Conservation (phyloP, 2,329 filamentous ascomycete species). For the Colletotrichum sp. region DNA sequence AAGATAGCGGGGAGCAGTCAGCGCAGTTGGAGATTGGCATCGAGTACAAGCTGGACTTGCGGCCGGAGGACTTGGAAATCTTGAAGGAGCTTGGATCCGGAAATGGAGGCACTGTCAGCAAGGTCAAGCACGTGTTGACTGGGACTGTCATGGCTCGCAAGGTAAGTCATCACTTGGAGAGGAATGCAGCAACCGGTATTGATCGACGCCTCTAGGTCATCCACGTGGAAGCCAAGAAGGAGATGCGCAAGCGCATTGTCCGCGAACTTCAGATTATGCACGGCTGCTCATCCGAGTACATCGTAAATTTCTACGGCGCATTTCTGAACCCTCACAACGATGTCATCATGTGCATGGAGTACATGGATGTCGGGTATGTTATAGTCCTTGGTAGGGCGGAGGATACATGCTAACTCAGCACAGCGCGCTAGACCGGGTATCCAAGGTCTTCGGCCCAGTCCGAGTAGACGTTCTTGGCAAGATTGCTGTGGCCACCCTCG, state of each 20-base stretch:
- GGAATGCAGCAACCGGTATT: not conserved
- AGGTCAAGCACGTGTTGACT: conserved; percentile 92
- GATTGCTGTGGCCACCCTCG: conserved; percentile 94
- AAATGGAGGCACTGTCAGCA: conserved; percentile 98
- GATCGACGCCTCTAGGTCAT: conserved; percentile 73
- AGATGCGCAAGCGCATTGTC: conserved; percentile 95
- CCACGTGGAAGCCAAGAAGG: conserved; percentile 96
- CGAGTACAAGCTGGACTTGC: conserved; percentile 92
- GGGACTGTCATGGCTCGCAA: conserved; percentile 98
- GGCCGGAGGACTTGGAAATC: conserved; percentile 89
- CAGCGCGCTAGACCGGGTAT: conserved; percentile 92
- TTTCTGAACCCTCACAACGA: conserved; percentile 97
- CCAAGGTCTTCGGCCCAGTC: conserved; percentile 91
- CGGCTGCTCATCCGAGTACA: conserved; percentile 94
- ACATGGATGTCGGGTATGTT: conserved; percentile 96
- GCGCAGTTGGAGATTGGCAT: conserved; percentile 90
- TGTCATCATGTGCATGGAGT: conserved; percentile 99
- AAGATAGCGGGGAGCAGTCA: conserved; percentile 61
- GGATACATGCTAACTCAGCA: conserved; percentile 22
- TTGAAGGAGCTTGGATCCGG: conserved; percentile 94
- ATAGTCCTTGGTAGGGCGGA: not conserved
- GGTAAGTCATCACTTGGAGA: conserved; percentile 54
- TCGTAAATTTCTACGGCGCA: conserved; percentile 97
- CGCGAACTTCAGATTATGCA: conserved; percentile 98
- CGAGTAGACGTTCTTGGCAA: conserved; percentile 97